Evolutionary conservation across 2,329 filamentous ascomycete genomes (phyloP).

Genomic region (Colletotrichum sp.): DNA sequence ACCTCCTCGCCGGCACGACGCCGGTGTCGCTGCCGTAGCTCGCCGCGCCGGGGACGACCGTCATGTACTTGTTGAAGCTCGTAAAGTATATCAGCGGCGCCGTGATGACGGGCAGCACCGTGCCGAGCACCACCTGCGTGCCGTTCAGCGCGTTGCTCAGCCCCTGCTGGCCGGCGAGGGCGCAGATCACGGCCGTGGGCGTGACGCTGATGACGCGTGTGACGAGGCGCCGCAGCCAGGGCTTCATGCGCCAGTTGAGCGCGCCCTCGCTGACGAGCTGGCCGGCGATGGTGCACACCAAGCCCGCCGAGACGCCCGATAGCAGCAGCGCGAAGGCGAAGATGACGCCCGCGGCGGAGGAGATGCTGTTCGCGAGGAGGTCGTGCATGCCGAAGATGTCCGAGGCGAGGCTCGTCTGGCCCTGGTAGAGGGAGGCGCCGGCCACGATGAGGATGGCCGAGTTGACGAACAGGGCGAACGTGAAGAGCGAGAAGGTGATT

Average conservation of each 20-base stretch:
- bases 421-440: constrained; percentile 75
- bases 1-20: constrained; percentile 22
- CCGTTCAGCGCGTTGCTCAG: constrained; percentile 76
- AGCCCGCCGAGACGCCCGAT: constrained; percentile 80
- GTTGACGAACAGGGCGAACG: constrained; percentile 86
- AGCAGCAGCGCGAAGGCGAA: constrained; percentile 83
- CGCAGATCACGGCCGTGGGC: constrained; percentile 83
- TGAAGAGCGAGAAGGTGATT: constrained; percentile 75
- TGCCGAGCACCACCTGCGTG: constrained; percentile 78
- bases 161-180: constrained; percentile 73
- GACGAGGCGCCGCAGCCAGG: constrained; percentile 80
- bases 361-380: constrained; percentile 71
- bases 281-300: constrained; percentile 87
- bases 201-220: constrained; percentile 82
- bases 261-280: constrained; percentile 90
- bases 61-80: constrained; percentile 78
- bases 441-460: constrained; percentile 87
- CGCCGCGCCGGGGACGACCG: constrained; percentile 13
- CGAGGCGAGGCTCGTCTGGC: constrained; percentile 65
- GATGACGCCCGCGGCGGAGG: constrained; percentile 79
- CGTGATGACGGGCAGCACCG: constrained; percentile 80
- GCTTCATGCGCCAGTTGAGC: constrained; percentile 73
- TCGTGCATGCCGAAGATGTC: constrained; percentile 85
- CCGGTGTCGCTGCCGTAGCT: constrained; percentile 10
- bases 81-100: constrained; percentile 89